Evolutionary conservation across 768 basidiomycete genomes (phyloP), one percentile per base, ranked within the genome.

Genomic region (Kwoniella newhampshirensis): DNA sequence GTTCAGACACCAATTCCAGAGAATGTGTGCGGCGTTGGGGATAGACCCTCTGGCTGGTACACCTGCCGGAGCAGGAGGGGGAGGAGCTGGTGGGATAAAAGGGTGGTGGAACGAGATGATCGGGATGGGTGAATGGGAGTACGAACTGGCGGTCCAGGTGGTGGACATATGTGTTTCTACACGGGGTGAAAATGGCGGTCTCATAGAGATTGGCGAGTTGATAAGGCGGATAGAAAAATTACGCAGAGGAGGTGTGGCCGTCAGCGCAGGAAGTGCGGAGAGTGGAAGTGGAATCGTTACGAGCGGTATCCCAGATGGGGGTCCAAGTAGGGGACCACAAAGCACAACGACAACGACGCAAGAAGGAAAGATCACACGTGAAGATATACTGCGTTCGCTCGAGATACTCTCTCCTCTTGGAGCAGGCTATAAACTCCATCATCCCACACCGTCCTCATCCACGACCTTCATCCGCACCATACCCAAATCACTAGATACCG

Each of bases 1-100:
- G 2, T 93, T 99, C 75, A 83, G 96, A 3, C 87, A 87, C 80
- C 87, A 85, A 18, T 98, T 98, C 77, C 89, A 92, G 64, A 87
- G 89, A 57, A 96, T 99, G 91, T 99, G 96, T 73, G 83, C 87
- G 1, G 86, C 87, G 15, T 89, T 99, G 54, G 91, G 91, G 28
- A 91, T 99, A 21, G 96, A 98, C 74, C 93, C 94, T 1, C 83
- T 97, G 20, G 87, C 89, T 1, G 91, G 90, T 0, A 17, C 30
- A 35, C 51, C 46, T 1, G 13, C 37, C 8, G 26, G 37, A 3
- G 17, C 44, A 3, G 41, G 50, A 4, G 25, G 52, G 2, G 89
- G 88, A 35, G 54, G 60, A 1, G 73, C 71, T 0, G 70, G 70
- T 3, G 70, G 69, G 0, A 57, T 30, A 9, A 61, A 66, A 25